Percentiles rank a stretch among this genome's conserved stretches.
These are phyloP conservation scores for Nannizziopsis barbatae DNA, from an alignment of 2,329 filamentous ascomycete genomes.

Conservation along the genomic window DNA sequence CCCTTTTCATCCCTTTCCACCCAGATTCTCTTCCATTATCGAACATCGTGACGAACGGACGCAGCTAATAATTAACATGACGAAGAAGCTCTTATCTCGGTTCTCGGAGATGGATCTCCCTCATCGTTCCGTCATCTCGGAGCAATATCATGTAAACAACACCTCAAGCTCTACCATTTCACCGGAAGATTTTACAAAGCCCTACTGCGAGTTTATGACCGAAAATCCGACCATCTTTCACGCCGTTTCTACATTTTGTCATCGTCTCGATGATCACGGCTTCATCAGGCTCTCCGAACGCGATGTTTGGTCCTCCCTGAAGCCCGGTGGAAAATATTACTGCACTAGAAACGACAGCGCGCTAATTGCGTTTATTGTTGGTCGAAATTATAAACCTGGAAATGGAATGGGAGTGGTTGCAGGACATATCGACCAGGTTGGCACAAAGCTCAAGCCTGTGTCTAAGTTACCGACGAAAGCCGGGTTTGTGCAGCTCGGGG, in stretches of 20 bases:
- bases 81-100: conserved; percentile 2
- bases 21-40: too few relatives aligned
- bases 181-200: conserved; percentile 59
- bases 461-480: conserved; percentile 72
- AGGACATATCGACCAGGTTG: conserved; percentile 86
- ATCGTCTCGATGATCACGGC: conserved; percentile 58
- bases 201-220: conserved; percentile 77
- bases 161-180: background rate
- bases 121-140: background rate
- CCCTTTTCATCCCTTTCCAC: too few relatives aligned
- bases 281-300: conserved; percentile 68
- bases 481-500: conserved; percentile 78
- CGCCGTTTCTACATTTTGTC: conserved; percentile 66
- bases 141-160: background rate
- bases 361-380: conserved; percentile 74
- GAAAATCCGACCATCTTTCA: conserved; percentile 92
- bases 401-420: conserved; percentile 82
- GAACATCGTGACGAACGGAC: too few relatives aligned
- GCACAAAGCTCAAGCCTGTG: conserved; percentile 81
- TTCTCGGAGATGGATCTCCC: background rate
- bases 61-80: background rate
- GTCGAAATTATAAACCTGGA: conserved; percentile 66
- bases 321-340: conserved; percentile 79
- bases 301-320: conserved; percentile 61
- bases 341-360: conserved; percentile 74